These are phyloP conservation scores for Aspergillus tanneri DNA, from an alignment of 2,329 filamentous ascomycete species.

Conservation along the genomic window DNA sequence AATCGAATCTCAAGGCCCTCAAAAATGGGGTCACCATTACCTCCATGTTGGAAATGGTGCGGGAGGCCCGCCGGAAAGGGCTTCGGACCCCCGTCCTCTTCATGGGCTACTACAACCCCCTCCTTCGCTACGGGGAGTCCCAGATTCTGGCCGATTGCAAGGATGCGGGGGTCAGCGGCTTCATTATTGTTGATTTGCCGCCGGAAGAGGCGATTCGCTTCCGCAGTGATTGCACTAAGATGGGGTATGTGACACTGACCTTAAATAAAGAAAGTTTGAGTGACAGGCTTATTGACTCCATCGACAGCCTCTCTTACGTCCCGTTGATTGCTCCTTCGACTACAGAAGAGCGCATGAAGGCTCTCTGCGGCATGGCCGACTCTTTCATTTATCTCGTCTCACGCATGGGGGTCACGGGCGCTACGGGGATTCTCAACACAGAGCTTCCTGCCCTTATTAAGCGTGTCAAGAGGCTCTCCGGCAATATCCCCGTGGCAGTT, in stretches of 20 bases:
- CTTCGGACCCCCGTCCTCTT: constrained; percentile 79
- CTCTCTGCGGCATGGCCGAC: constrained; percentile 89
- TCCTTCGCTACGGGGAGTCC: constrained; percentile 89
- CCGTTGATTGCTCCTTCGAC: constrained; percentile 90
- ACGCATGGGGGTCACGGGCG: constrained; percentile 89
- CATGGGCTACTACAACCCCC: constrained; percentile 98
- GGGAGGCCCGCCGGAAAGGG: constrained; percentile 70
- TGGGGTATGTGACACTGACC: constrained; percentile 55
- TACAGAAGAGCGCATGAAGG: constrained; percentile 82
- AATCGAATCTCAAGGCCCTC: constrained; percentile 81
- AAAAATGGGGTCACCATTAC: constrained; percentile 80
- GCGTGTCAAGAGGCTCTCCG: constrained; percentile 82
- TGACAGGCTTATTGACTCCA: not conserved
- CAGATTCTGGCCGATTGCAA: constrained; percentile 76
- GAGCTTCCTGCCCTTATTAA: constrained; percentile 74
- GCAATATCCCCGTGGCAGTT: constrained; percentile 80
- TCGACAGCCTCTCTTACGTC: constrained; percentile 74
- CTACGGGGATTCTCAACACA: constrained; percentile 72
- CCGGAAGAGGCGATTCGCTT: constrained; percentile 95
- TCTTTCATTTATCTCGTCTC: constrained; percentile 98
- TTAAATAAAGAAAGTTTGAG: no score
- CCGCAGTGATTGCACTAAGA: constrained; percentile 75
- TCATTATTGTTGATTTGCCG: constrained; percentile 93
- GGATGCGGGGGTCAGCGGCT: constrained; percentile 84
- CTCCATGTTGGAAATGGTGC: constrained; percentile 76